Conservation (phyloP, 2,329 filamentous ascomycete genomes). For the Falciphora oryzae region DNA sequence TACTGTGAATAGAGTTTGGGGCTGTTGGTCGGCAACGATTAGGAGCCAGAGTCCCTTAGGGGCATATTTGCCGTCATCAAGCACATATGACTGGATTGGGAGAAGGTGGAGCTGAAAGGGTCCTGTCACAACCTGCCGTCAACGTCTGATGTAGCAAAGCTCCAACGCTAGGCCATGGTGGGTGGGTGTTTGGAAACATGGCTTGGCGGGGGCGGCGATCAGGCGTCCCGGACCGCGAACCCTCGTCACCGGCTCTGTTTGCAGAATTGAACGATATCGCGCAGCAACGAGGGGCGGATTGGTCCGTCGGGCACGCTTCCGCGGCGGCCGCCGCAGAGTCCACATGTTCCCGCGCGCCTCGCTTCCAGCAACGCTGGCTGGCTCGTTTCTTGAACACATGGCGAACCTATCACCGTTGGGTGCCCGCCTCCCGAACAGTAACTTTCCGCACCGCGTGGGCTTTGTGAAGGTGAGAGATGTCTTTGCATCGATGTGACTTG, state of each 20-base stretch:
- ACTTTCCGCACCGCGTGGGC: no score
- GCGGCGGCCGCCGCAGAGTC: no score
- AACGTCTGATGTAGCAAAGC: neutral
- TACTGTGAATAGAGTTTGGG: neutral
- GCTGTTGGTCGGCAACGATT: no score
- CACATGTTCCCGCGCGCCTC: no score
- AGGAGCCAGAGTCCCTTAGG: neutral
- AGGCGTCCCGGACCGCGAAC: neutral
- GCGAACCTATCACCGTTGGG: no score
- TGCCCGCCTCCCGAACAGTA: no score
- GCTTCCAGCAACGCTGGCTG: no score
- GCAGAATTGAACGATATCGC: neutral
- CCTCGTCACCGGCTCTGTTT: neutral
- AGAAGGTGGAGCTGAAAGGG: neutral
- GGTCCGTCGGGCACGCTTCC: no score
- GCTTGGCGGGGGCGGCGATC: neutral
- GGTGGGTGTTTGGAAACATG: neutral
- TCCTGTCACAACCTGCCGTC: neutral
- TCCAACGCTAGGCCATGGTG: no score
- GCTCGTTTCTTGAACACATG: no score
- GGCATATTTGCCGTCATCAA: no score
- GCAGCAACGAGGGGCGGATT: no score
- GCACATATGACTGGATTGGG: neutral
- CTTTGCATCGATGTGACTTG: neutral
- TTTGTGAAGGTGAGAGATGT: neutral